Percentiles rank a stretch among this genome's conserved stretches.
Conservation (phyloP, 140 eudicot species). For the Stevia rebaudiana region DNA sequence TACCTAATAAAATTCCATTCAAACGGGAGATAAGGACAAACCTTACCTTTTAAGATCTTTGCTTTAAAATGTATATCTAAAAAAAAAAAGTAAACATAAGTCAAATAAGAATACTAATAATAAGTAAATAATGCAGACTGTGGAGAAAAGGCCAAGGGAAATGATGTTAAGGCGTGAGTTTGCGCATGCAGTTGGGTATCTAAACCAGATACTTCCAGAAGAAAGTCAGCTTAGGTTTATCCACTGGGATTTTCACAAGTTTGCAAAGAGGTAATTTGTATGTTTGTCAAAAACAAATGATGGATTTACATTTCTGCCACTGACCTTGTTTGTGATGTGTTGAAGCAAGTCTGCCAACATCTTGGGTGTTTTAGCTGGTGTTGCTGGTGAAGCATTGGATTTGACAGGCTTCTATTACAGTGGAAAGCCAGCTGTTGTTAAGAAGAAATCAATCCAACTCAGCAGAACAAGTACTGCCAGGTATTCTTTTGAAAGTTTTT, state of each 20-base stretch:
- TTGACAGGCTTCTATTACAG: slow-evolving; percentile 90
- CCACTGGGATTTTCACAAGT: slow-evolving; percentile 99
- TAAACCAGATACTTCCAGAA: slow-evolving; percentile 79
- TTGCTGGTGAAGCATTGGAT: slow-evolving; percentile 91
- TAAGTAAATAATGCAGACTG: slow-evolving; percentile 79
- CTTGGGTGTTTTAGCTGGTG: slow-evolving; percentile 93
- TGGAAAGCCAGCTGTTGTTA: slow-evolving; percentile 61
- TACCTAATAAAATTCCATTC: no score
- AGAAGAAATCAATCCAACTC: slow-evolving; percentile 51
- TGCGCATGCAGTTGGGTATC: slow-evolving; percentile 87
- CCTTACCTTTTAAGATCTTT: no score
- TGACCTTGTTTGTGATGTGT: slow-evolving; percentile 29
- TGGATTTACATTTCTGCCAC: neutral
- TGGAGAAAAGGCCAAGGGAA: slow-evolving; percentile 96
- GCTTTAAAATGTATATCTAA: no score
- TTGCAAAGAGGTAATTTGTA: slow-evolving; percentile 67
- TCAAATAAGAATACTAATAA: no score
- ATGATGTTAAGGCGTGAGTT: slow-evolving; percentile 96
- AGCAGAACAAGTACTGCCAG: slow-evolving; percentile 75
- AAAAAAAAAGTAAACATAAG: no score
- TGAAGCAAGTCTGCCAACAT: slow-evolving; percentile 92
- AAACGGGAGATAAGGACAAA: no score
- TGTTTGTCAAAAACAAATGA: slow-evolving; percentile 9
- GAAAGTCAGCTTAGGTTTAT: slow-evolving; percentile 79
- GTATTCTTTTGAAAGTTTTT: slow-evolving; percentile 25